Evolutionary conservation across 1,284 basidiomycete species (phyloP), one percentile per base, ranked within the genome.

Genomic region (Fomitopsis palustris): DNA sequence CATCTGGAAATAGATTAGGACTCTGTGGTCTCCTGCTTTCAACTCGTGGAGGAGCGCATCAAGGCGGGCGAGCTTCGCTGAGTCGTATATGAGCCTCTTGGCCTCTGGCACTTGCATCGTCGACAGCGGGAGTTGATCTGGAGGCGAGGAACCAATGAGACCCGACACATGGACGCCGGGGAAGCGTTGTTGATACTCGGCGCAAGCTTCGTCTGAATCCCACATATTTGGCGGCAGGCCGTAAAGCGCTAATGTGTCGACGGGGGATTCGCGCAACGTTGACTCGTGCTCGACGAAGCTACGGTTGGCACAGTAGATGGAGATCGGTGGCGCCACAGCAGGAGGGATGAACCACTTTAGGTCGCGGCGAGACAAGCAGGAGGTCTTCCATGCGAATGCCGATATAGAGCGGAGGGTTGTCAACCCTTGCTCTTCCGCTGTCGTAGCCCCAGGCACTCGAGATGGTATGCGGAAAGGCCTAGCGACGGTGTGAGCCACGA

Each of bases 1-100:
- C 97, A 99, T 99, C 76, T 99, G 97, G 88, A 98, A 99, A 79
- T 99, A 99, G 55, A 99, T 84, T 65, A 99, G 78, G 23, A 98
- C 95, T 53, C 96, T 88, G 75, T 99, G 97, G 58, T 96, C 96
- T 10, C 89, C 92, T 35, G 87, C 83, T 77, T 98, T 99, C 62
- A 99, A 86, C 70, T 98, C 93, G 62, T 95, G 91, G 10, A 99
- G 80, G 31, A 99, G 79, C 23, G 81, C 72, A 73, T 99, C 97
- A 53, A 99, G 81, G 52, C 93, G 86, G 39, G 95, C 94, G 41
- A 99, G 85, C 77, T 99, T 99, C 58, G 91, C 95, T 25, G 97
- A 98, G 74, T 99, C 97, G 63, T 95, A 95, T 61, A 99, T 93
- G 21, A 99, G 85, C 61, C 97, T 87, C 75, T 98, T 96, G 61